A percentile compares a stretch with the other conserved stretches of the same genome.
These are phyloP conservation scores for Cyclotella sp. DNA, from an alignment of 108 stramenopile species.

Conservation along the genomic window DNA sequence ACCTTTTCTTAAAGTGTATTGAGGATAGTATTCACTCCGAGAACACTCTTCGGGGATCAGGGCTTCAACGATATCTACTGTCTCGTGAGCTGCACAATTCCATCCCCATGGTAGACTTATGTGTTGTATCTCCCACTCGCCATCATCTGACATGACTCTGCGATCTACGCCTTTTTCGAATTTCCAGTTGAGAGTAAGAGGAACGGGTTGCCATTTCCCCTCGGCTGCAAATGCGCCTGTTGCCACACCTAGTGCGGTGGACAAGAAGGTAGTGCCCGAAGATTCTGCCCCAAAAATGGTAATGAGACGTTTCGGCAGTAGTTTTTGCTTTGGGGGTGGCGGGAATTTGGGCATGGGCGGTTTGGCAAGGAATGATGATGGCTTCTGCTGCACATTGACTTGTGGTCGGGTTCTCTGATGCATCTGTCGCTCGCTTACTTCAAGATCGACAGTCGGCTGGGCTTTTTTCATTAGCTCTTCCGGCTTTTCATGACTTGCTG, in stretches of 20 bases:
- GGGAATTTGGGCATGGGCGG: neutral
- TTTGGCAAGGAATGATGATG: no score
- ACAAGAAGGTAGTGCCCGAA: slow-evolving; percentile 45
- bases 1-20: neutral
- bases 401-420: no score
- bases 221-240: slow-evolving; percentile 20
- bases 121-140: slow-evolving; percentile 39
- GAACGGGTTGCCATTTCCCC: slow-evolving; percentile 17
- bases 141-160: slow-evolving; percentile 16
- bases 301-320: slow-evolving; percentile 36
- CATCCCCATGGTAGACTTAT: slow-evolving; percentile 25
- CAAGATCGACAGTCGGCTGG: no score
- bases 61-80: slow-evolving; percentile 12
- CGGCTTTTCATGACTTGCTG: no score
- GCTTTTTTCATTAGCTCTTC: no score
- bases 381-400: no score
- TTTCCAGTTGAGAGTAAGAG: neutral
- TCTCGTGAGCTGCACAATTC: slow-evolving; percentile 7
- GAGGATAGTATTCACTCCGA: slow-evolving; percentile 12
- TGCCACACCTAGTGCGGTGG: slow-evolving; percentile 28
- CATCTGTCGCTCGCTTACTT: no score
- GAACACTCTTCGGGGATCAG: slow-evolving; percentile 23
- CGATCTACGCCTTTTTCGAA: slow-evolving; percentile 14
- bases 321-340: slow-evolving; percentile 13
- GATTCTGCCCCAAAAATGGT: slow-evolving; percentile 51